Evolutionary conservation across 2,329 filamentous ascomycete genomes (phyloP).

Genomic region (Arthroderma uncinatum): DNA sequence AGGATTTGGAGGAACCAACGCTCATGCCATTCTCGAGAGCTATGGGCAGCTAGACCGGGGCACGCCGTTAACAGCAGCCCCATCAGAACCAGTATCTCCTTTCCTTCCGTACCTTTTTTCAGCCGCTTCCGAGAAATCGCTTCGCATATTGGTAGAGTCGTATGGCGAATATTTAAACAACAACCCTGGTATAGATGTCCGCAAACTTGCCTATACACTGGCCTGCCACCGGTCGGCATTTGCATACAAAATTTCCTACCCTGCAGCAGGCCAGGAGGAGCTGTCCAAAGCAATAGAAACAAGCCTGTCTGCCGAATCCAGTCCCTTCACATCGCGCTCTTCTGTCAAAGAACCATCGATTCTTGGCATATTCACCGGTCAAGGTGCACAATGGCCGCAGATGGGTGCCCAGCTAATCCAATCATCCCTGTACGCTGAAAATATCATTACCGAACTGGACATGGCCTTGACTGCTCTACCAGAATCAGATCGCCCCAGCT

Average conservation of each 20-base stretch:
- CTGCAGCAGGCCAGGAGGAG: background rate
- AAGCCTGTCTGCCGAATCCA: background rate
- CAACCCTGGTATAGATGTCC: background rate
- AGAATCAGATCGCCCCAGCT: background rate
- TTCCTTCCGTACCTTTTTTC: slow-evolving; percentile 1
- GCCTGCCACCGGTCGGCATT: background rate
- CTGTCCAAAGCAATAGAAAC: background rate
- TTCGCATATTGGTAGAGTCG: background rate
- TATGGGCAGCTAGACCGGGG: background rate
- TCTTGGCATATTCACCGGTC: slow-evolving; percentile 14
- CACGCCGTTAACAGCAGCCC: background rate
- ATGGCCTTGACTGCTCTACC: background rate
- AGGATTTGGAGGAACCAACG: slow-evolving; percentile 14
- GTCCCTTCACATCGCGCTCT: too few relatives aligned
- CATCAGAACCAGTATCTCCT: background rate
- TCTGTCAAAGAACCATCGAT: too few relatives aligned
- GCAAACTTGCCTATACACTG: background rate
- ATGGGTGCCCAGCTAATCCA: slow-evolving; percentile 9
- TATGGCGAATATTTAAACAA: background rate
- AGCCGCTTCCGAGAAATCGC: background rate
- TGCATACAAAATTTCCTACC: background rate
- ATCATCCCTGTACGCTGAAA: background rate
- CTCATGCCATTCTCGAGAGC: slow-evolving; percentile 10
- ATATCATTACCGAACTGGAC: background rate
- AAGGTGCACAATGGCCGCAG: slow-evolving; percentile 14